These are phyloP conservation scores for Nakaseomyces delphensis DNA, from an alignment of 1,139 yeast genomes.

Conservation along the genomic window DNA sequence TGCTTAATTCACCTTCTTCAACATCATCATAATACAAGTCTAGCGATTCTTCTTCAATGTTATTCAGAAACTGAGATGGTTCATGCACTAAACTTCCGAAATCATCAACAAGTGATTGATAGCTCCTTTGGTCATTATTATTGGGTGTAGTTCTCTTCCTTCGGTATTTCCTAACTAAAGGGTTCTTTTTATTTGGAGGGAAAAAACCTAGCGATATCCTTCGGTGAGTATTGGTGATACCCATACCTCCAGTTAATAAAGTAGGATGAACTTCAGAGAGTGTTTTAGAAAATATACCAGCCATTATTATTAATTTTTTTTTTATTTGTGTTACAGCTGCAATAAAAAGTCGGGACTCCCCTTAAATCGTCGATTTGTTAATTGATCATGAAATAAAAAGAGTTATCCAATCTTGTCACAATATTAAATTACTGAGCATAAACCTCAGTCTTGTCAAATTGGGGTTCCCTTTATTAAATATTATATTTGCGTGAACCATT, in stretches of 20 bases:
- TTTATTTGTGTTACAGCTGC: neutral
- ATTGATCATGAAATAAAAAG: too few relatives aligned
- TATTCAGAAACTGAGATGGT: constrained; percentile 30
- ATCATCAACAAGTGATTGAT: constrained; percentile 40
- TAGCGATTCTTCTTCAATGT: constrained; percentile 37
- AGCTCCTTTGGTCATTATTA: constrained; percentile 58
- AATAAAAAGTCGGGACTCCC: neutral
- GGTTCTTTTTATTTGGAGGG: constrained; percentile 66
- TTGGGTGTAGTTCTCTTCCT: constrained; percentile 15
- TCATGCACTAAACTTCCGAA: constrained; percentile 29
- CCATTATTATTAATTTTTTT: constrained; percentile 14
- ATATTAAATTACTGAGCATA: too few relatives aligned
- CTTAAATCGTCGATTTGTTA: too few relatives aligned
- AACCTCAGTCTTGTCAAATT: too few relatives aligned
- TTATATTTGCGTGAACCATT: too few relatives aligned
- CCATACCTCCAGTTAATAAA: constrained; percentile 34
- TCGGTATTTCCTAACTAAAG: constrained; percentile 51
- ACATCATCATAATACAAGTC: constrained; percentile 33
- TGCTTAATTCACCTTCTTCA: constrained; percentile 39
- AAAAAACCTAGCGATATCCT: constrained; percentile 45
- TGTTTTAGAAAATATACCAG: constrained; percentile 24
- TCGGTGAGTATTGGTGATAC: constrained; percentile 36
- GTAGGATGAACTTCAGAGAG: constrained; percentile 33
- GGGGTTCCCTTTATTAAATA: too few relatives aligned
- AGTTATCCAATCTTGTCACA: too few relatives aligned